Conservation (phyloP, 2,329 filamentous ascomycete species). For the Cryphonectria naterciae region DNA sequence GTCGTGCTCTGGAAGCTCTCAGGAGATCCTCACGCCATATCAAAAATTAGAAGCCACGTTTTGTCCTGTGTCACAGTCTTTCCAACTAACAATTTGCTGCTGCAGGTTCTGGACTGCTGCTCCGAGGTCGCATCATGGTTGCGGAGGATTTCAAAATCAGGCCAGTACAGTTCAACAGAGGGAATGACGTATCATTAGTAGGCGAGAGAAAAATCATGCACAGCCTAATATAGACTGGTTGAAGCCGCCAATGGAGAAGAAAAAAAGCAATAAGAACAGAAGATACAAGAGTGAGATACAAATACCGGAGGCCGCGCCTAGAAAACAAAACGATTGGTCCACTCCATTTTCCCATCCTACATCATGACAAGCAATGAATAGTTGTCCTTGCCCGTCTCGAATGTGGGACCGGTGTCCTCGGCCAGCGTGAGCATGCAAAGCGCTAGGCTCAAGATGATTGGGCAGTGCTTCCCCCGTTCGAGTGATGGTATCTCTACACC, state of each 20-base stretch:
- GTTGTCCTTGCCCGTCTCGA: not conserved
- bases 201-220: not conserved
- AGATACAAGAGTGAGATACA: not conserved
- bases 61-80: not conserved
- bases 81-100: not conserved
- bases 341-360: not conserved
- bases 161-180: not conserved
- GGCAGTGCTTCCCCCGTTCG: not conserved
- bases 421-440: not conserved
- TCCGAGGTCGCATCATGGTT: not conserved
- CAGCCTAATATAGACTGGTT: not conserved
- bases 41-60: not conserved
- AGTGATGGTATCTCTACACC: not conserved
- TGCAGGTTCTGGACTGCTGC: not conserved
- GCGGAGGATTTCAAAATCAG: not conserved
- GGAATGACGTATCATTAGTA: slow-evolving; percentile 9
- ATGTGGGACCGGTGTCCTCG: not conserved
- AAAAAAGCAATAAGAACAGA: not conserved
- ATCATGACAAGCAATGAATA: not conserved
- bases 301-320: not conserved
- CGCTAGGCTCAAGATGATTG: not conserved
- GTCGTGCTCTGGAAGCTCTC: slow-evolving; percentile 6
- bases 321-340: not conserved
- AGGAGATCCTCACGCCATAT: not conserved
- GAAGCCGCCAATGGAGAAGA: not conserved